Percentiles rank a stretch among this genome's conserved stretches.
Evolutionary conservation across 106 monocot genomes (phyloP).

Genomic region (Dioscorea alata): DNA sequence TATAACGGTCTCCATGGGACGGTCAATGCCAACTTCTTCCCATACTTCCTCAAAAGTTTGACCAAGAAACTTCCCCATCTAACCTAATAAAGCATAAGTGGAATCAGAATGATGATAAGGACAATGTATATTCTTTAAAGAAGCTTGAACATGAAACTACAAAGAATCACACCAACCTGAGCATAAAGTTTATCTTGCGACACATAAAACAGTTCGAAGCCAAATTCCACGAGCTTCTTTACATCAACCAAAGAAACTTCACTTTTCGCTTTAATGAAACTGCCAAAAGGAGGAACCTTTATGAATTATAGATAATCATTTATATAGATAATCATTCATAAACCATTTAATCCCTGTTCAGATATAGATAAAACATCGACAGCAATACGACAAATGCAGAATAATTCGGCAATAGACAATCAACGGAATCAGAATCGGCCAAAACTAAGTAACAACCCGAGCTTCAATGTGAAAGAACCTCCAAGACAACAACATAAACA

Average conservation of each 20-base stretch:
- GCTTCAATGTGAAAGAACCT: too few species aligned
- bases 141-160: not conserved
- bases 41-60: slow-evolving; percentile 77
- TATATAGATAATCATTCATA: too few species aligned
- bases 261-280: slow-evolving; percentile 92
- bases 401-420: not conserved
- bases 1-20: slow-evolving; percentile 86
- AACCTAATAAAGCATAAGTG: slow-evolving; percentile 51
- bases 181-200: slow-evolving; percentile 85
- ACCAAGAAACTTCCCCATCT: slow-evolving; percentile 80
- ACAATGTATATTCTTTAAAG: not conserved
- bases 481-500: too few species aligned
- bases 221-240: slow-evolving; percentile 57
- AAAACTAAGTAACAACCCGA: too few species aligned
- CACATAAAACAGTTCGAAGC: slow-evolving; percentile 72
- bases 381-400: not conserved
- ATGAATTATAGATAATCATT: too few species aligned
- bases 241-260: slow-evolving; percentile 67
- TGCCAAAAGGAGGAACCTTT: slow-evolving; percentile 8
- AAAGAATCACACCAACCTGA: slow-evolving; percentile 42
- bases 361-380: not conserved
- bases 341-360: too few species aligned
- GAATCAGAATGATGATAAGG: not conserved
- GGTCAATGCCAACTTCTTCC: slow-evolving; percentile 62
- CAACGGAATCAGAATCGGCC: not conserved